These are phyloP conservation scores for Acacia pycnantha DNA, from an alignment of 331 rosid species.

Conservation along the genomic window DNA sequence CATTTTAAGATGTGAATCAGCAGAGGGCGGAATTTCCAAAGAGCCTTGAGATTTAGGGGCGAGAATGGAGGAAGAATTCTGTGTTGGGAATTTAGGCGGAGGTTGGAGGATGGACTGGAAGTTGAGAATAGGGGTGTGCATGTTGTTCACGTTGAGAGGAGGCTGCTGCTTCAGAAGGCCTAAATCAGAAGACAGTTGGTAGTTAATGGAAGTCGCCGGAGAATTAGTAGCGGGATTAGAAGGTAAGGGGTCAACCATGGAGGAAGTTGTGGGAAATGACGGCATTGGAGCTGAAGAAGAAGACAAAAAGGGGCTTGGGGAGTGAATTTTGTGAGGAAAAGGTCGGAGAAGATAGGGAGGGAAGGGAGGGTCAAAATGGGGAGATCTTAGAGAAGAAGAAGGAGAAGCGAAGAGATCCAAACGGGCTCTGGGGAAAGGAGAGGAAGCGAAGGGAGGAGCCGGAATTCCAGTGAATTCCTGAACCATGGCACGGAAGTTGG, in stretches of 20 bases:
- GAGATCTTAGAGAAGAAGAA: conserved; percentile 37
- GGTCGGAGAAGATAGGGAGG: conserved; percentile 67
- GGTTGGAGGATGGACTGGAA: conserved; percentile 50
- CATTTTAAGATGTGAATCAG: conserved; percentile 45
- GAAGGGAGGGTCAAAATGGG: conserved; percentile 45
- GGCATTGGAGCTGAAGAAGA: conserved; percentile 7
- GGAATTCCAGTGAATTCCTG: conserved; percentile 99
- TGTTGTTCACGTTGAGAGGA: conserved; percentile 31
- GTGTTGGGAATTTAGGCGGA: conserved; percentile 29
- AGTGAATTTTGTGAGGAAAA: conserved; percentile 63
- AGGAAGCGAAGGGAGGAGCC: conserved; percentile 79
- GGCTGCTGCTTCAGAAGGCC: conserved; percentile 29
- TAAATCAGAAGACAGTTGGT: conserved; percentile 32
- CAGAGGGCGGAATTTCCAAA: conserved; percentile 39
- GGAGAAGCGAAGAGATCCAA: conserved; percentile 68
- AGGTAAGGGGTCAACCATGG: conserved; percentile 36
- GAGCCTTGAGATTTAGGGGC: conserved; percentile 24
- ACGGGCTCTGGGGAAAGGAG: conserved; percentile 57
- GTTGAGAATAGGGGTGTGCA: conserved; percentile 61
- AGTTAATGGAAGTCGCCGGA: conserved; percentile 41
- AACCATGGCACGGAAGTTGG: conserved; percentile 98
- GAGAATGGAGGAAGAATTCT: conserved; percentile 19
- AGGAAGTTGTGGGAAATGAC: conserved; percentile 15
- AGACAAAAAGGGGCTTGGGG: conserved; percentile 25
- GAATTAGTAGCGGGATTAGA: conserved; percentile 14